Conservation (phyloP, 257 asterid species). For the Leonotis leonurus region DNA sequence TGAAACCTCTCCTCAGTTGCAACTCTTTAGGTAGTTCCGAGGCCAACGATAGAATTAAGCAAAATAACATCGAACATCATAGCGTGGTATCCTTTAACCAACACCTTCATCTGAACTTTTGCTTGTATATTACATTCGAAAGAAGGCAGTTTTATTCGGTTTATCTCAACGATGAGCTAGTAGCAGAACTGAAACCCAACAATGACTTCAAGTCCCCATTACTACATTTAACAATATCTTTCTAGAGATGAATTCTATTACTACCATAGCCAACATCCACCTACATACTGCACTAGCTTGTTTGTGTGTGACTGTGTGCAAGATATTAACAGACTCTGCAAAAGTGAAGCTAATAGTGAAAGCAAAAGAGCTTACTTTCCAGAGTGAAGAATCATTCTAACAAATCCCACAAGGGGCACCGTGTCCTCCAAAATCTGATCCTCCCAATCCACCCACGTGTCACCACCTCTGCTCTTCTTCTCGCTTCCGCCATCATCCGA, state of each 20-base stretch:
- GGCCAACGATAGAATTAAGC: background rate
- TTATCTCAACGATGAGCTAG: background rate
- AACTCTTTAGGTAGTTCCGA: background rate
- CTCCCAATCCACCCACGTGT: slow-evolving; percentile 85
- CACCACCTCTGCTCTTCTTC: slow-evolving; percentile 37
- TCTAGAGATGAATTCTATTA: background rate
- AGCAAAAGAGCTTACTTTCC: slow-evolving; percentile 49
- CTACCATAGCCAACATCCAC: background rate
- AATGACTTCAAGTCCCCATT: background rate
- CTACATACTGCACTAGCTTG: background rate
- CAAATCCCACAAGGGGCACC: slow-evolving; percentile 82
- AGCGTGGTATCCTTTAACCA: background rate
- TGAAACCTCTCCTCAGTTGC: background rate
- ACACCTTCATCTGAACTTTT: background rate
- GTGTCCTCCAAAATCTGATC: slow-evolving; percentile 92
- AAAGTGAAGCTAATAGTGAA: background rate
- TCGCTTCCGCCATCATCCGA: slow-evolving; percentile 25
- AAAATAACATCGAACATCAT: background rate
- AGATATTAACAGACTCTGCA: too few relatives aligned
- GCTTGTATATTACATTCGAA: background rate
- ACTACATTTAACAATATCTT: background rate
- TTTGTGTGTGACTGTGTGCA: too few relatives aligned
- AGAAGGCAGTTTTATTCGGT: background rate
- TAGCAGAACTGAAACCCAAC: background rate
- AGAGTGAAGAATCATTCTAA: slow-evolving; percentile 80